Base-by-base conservation (phyloP, 2,329 filamentous ascomycete genomes). In the Penicillium sp. region DNA sequence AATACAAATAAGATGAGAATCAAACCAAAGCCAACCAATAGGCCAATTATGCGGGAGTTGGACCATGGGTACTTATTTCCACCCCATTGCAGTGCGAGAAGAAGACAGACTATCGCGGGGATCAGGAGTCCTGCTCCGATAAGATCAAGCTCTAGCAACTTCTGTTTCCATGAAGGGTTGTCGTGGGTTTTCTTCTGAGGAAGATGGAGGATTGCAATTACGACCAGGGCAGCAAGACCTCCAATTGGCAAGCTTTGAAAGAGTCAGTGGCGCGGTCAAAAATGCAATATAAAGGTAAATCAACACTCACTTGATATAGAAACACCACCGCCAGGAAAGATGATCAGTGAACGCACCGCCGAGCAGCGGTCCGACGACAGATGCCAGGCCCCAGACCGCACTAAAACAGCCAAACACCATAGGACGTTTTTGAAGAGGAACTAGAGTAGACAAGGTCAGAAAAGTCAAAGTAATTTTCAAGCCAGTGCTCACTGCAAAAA, bases 21-120 rank as follows among this genome's bases (percentile, higher is more conserved):
- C 2, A 77, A n/a, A 16, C 60, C 71, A 47, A 75, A 79, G 18
- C 74, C 74, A 42, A 80, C 69, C 4, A 82, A 66, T 0, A 69
- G 63, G 1, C 77, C 78, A 48, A 82, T 76, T 14, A 82, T 76
- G 5, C 64, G 64, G n/a, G 67, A 61, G 28, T 58, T 62, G 18
- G 61, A 63, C 76, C 76, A 78, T 1, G 69, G 14, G 26, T 74
- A 68, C 0, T 66, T 65, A 1, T 63, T 58, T 14, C 74, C 74
- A 2, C 76, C 79, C 64, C 72, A 79, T 59, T 81, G 76, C 4
- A 82, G 65, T 1, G 75, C 77, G 0, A 81, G 69, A 11, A 81
- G 61, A 33, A 77, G 72, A 60, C 68, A 75, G 20, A 76, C 61
- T 16, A 75, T 61, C 6, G 68, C 67, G 1, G 66, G 71, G 58